Conservation (phyloP, 78 protist genomes). For the Bodo saltans region DNA sequence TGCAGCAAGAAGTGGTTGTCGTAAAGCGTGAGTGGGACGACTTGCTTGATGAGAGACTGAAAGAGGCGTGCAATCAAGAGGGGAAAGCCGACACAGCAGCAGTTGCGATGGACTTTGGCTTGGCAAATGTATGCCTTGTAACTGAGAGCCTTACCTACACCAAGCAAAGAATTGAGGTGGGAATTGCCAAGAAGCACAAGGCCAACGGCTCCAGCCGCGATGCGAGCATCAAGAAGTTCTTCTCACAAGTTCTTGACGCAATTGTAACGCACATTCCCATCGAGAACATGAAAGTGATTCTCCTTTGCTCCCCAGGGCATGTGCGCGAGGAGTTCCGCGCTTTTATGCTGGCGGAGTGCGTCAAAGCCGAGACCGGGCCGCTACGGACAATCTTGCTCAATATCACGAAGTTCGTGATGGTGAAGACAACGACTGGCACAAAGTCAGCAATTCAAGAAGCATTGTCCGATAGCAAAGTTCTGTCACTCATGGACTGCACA, state of each 20-base stretch:
- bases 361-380: not conserved
- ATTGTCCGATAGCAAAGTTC: slow-evolving; percentile 54
- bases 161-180: slow-evolving; percentile 47
- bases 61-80: slow-evolving; percentile 43
- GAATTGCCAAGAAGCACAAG: slow-evolving; percentile 31
- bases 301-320: not conserved
- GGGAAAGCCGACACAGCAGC: slow-evolving; percentile 74
- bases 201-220: not conserved
- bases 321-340: not conserved
- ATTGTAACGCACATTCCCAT: not conserved
- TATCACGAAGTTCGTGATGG: slow-evolving; percentile 16
- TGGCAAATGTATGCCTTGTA: slow-evolving; percentile 65
- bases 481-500: slow-evolving; percentile 46
- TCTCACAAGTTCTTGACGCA: slow-evolving; percentile 17
- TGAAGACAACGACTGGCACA: slow-evolving; percentile 69
- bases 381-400: not conserved
- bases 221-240: slow-evolving; percentile 39
- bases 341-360: not conserved
- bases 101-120: slow-evolving; percentile 48
- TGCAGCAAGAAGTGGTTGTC: not conserved
- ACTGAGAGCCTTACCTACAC: slow-evolving; percentile 57
- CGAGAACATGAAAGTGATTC: not conserved
- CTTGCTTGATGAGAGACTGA: slow-evolving; percentile 47
- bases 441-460: slow-evolving; percentile 68
- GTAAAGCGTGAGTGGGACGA: slow-evolving; percentile 67